Evolutionary conservation across 1,284 basidiomycete genomes (phyloP).

Genomic region (Anthracocystis walkeri): DNA sequence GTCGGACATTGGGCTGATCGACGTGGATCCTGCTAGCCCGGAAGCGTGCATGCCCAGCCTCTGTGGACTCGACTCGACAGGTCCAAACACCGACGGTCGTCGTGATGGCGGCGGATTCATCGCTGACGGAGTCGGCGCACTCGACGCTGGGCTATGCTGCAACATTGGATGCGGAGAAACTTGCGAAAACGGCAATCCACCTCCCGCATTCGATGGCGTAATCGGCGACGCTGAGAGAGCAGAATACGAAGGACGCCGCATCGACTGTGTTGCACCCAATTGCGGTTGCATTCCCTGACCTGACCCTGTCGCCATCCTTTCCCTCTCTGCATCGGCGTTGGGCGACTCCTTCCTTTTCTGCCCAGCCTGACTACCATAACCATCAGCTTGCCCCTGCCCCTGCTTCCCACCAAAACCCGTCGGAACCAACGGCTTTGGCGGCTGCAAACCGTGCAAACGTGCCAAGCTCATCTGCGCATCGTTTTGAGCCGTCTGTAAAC

Average conservation of each 20-base stretch:
- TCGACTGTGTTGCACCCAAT: background rate
- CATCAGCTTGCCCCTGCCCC: background rate
- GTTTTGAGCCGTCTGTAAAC: constrained; percentile 43
- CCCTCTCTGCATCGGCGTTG: background rate
- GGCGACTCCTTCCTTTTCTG: constrained; percentile 23
- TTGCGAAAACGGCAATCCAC: constrained; percentile 13
- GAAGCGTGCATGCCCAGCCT: background rate
- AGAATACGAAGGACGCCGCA: constrained; percentile 8
- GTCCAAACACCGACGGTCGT: constrained; percentile 11
- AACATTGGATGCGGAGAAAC: constrained; percentile 11
- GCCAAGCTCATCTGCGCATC: constrained; percentile 40
- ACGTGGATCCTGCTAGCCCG: constrained; percentile 5
- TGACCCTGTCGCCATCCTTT: background rate
- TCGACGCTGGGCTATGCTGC: constrained; percentile 20
- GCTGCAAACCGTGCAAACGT: constrained; percentile 42
- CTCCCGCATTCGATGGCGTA: background rate
- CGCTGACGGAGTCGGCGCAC: constrained; percentile 13
- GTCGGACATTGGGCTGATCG: constrained; percentile 12
- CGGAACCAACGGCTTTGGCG: constrained; percentile 12
- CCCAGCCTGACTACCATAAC: background rate
- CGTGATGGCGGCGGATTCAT: background rate
- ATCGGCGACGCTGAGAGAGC: constrained; percentile 3
- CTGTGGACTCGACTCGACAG: constrained; percentile 10
- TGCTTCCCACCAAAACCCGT: background rate
- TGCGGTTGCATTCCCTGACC: background rate